Percentiles rank a stretch among this genome's conserved stretches.
Evolutionary conservation across 164 flowering plant species (phyloP).

Genomic region (Magnolia sinica): DNA sequence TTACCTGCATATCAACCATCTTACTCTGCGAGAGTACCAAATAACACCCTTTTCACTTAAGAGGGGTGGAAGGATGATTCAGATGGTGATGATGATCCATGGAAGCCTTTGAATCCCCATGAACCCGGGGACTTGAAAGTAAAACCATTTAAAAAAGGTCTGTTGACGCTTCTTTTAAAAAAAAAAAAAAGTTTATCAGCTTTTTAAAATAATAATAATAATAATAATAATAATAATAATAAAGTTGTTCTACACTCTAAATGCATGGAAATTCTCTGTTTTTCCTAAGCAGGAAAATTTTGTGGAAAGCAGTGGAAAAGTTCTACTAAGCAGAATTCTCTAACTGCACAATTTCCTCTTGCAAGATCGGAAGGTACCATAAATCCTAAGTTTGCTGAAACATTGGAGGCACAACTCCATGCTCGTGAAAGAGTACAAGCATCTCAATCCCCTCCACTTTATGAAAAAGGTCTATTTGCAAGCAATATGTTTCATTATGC

Average conservation of each 20-base stretch:
- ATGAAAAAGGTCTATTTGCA: conserved; percentile 59
- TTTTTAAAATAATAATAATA: no score
- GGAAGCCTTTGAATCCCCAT: conserved; percentile 96
- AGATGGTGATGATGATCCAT: conserved; percentile 61
- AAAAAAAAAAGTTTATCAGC: no score
- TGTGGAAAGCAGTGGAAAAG: conserved; percentile 26
- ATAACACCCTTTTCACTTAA: no score
- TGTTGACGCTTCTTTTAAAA: background rate
- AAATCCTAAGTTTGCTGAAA: conserved; percentile 55
- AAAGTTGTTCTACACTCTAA: background rate
- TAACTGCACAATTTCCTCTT: conserved; percentile 57
- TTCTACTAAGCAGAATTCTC: conserved; percentile 23
- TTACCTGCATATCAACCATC: no score
- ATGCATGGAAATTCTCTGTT: background rate
- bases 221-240: background rate
- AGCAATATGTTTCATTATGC: background rate
- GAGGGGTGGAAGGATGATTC: conserved; percentile 25
- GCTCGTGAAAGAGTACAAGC: conserved; percentile 28
- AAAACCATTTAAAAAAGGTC: conserved; percentile 81
- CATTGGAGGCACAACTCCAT: conserved; percentile 47
- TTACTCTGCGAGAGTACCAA: no score
- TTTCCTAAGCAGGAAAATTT: conserved; percentile 46
- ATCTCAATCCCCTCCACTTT: conserved; percentile 48
- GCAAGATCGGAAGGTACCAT: conserved; percentile 63
- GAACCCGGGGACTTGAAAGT: conserved; percentile 85